phyloP scores from a whole-genome alignment of 2,329 filamentous ascomycete species.

The Hysterium pulicare region DNA sequence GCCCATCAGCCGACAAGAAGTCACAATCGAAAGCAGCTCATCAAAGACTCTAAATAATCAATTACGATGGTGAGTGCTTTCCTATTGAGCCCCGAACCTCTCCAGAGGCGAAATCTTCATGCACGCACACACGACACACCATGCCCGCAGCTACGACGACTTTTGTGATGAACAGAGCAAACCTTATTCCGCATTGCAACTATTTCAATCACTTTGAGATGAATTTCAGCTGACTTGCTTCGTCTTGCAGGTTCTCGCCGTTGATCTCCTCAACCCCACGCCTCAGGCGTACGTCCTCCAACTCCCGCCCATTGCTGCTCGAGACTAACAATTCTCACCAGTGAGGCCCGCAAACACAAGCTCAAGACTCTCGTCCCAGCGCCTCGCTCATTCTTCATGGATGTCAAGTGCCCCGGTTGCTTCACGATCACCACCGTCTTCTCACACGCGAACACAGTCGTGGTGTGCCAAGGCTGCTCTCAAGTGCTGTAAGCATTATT shows the following conservation, averaged over 20 bases:
- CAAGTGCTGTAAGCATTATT: constrained; percentile 67
- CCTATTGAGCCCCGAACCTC: constrained; percentile 8
- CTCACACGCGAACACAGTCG: constrained; percentile 99
- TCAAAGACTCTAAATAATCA: constrained; percentile 31
- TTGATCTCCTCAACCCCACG: constrained; percentile 99
- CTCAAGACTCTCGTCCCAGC: constrained; percentile 97
- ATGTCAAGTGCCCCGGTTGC: constrained; percentile 99
- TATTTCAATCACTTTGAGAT: constrained; percentile 8
- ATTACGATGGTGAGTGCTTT: constrained; percentile 38
- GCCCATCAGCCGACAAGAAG: constrained; percentile 32
- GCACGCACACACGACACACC: constrained; percentile 32
- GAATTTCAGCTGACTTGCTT: constrained; percentile 12
- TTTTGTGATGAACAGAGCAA: constrained; percentile 15
- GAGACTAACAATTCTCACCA: constrained; percentile 28
- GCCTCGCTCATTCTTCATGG: constrained; percentile 99
- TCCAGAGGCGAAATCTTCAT: constrained; percentile 9
- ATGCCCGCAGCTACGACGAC: constrained; percentile 24
- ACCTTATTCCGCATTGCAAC: constrained; percentile 6
- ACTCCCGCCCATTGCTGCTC: background rate
- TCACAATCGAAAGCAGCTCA: constrained; percentile 24
- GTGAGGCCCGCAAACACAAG: constrained; percentile 99
- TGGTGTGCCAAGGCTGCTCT: constrained; percentile 98
- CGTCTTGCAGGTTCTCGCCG: constrained; percentile 90
- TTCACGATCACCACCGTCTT: constrained; percentile 99
- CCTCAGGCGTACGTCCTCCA: constrained; percentile 62